These are phyloP conservation scores for Schizopora paradoxa DNA, from an alignment of 1,284 basidiomycete genomes.

Conservation along the genomic window DNA sequence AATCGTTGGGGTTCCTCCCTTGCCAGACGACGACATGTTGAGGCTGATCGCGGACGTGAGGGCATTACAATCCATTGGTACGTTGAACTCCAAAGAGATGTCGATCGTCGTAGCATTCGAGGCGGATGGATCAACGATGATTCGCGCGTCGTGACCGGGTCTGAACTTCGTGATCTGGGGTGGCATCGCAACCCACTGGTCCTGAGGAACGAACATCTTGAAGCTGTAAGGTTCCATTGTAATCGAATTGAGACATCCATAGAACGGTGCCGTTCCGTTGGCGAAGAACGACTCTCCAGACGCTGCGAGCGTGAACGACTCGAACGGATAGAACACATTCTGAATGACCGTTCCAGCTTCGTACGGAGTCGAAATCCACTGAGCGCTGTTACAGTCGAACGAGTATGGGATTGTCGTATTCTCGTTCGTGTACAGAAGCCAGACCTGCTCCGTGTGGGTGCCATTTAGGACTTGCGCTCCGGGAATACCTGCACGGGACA, in stretches of 20 bases:
- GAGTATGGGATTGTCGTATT: constrained; percentile 64
- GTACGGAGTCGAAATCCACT: constrained; percentile 81
- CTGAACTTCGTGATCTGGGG: constrained; percentile 74
- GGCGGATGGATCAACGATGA: constrained; percentile 44
- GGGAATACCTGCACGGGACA: constrained; percentile 58
- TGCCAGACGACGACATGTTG: constrained; percentile 65
- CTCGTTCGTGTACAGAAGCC: constrained; percentile 82
- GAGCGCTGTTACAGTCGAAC: constrained; percentile 47
- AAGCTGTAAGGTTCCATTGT: constrained; percentile 72
- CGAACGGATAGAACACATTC: constrained; percentile 82
- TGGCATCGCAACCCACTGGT: constrained; percentile 61
- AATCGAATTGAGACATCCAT: constrained; percentile 65
- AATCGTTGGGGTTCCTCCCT: constrained; percentile 51
- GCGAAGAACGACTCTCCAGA: constrained; percentile 59
- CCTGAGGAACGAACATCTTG: constrained; percentile 71
- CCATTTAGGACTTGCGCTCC: constrained; percentile 53
- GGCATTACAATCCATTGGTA: constrained; percentile 65
- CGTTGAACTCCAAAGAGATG: constrained; percentile 75
- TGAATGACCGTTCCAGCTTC: constrained; percentile 50
- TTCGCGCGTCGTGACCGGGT: constrained; percentile 81
- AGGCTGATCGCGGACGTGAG: constrained; percentile 60
- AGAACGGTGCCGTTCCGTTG: constrained; percentile 52
- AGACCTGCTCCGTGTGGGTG: constrained; percentile 57
- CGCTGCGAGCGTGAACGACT: constrained; percentile 60
- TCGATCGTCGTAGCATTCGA: constrained; percentile 57